These are phyloP conservation scores for Phytophthora idaei DNA, from an alignment of 352 stramenopile genomes.

Conservation along the genomic window DNA sequence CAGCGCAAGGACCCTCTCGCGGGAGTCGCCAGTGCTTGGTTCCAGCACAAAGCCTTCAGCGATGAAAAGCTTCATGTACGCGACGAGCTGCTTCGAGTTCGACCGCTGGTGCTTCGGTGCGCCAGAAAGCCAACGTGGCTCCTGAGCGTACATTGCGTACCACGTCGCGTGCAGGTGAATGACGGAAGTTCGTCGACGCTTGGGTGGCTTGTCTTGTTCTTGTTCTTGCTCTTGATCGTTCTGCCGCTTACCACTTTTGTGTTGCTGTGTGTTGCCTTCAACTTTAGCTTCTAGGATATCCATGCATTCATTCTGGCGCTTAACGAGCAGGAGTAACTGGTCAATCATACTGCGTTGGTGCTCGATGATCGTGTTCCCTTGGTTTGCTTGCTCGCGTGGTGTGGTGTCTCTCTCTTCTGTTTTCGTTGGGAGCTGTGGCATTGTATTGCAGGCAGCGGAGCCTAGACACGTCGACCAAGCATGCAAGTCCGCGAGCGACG, in stretches of 20 bases:
- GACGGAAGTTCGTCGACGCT: background rate
- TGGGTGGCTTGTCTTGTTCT: background rate
- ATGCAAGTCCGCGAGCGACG: background rate
- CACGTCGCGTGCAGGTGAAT: slow-evolving; percentile 14
- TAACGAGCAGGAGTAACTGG: slow-evolving; percentile 8
- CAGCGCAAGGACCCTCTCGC: no score
- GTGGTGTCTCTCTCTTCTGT: background rate
- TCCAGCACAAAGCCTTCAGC: no score
- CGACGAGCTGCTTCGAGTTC: slow-evolving; percentile 18
- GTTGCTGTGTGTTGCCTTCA: background rate
- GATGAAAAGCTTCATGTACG: slow-evolving; percentile 27
- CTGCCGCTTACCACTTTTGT: slow-evolving; percentile 7
- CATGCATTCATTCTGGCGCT: slow-evolving; percentile 11
- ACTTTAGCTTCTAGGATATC: slow-evolving; percentile 15
- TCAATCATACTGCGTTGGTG: slow-evolving; percentile 18
- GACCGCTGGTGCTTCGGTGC: slow-evolving; percentile 16
- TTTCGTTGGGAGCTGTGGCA: background rate
- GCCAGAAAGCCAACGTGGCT: slow-evolving; percentile 2
- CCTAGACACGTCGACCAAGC: background rate
- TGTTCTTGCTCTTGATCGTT: slow-evolving; percentile 9
- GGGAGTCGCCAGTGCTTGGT: no score
- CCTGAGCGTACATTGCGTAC: slow-evolving; percentile 17
- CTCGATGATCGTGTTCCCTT: background rate
- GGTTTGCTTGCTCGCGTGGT: background rate
- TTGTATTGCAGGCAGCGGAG: background rate